phyloP scores from a whole-genome alignment of 345 rosid species.

The Laguncularia racemosa region DNA sequence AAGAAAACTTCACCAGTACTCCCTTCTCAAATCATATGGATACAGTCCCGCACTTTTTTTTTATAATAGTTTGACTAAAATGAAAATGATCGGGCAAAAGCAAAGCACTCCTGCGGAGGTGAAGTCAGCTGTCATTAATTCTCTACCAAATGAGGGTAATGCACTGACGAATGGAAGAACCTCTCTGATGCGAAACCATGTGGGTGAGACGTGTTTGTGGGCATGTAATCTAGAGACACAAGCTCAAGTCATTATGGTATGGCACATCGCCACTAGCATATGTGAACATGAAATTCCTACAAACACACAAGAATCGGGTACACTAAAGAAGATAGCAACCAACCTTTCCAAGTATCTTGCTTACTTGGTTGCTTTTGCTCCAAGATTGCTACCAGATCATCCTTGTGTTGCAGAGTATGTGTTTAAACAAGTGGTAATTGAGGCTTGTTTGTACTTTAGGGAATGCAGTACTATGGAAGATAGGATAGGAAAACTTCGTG shows the following conservation, averaged over 20 bases:
- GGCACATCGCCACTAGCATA: constrained; percentile 5
- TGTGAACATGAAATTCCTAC: background rate
- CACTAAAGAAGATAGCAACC: background rate
- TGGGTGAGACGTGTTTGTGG: background rate
- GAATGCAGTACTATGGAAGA: background rate
- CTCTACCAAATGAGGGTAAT: background rate
- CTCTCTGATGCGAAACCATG: background rate
- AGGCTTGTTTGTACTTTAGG: background rate
- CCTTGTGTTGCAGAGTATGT: too few relatives aligned
- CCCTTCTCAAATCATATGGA: background rate
- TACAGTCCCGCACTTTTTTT: background rate
- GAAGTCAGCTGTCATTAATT: background rate
- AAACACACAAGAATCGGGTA: background rate
- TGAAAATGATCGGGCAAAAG: background rate
- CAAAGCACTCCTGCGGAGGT: background rate
- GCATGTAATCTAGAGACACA: background rate
- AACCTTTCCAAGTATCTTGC: background rate
- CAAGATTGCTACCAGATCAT: background rate
- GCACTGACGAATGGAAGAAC: too few relatives aligned
- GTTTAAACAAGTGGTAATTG: background rate
- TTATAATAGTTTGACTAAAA: background rate
- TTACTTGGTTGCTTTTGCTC: background rate
- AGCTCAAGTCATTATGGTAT: background rate
- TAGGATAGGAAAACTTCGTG: background rate
- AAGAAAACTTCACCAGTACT: constrained; percentile 7